A percentile compares a stretch with the other conserved stretches of the same genome.
Evolutionary conservation across 306 rosid species (phyloP).

Genomic region (Vigna trinervia): DNA sequence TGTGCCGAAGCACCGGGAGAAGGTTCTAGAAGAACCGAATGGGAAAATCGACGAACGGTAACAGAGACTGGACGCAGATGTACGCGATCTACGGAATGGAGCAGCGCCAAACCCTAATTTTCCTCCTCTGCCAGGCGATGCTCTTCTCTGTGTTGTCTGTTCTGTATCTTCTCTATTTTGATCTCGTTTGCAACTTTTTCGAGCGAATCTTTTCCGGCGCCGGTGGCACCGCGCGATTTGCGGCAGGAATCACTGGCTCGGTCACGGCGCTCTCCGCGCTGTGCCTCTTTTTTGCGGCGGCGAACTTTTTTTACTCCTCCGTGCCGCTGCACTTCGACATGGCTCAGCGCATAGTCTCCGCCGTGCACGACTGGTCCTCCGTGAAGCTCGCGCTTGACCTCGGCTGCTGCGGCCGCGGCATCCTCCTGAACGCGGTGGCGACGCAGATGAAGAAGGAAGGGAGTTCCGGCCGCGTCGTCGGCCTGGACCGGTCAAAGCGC

Average conservation of each 20-base stretch:
- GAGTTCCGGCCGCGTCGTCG: slow-evolving; percentile 92
- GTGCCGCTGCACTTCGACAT: slow-evolving; percentile 91
- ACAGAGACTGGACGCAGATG: slow-evolving; percentile 92
- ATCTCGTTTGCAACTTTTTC: slow-evolving; percentile 62
- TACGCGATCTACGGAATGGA: slow-evolving; percentile 92
- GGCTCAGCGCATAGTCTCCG: slow-evolving; percentile 84
- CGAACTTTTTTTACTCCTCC: slow-evolving; percentile 91
- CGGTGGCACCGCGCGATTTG: slow-evolving; percentile 73
- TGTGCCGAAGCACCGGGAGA: not conserved
- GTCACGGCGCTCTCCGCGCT: slow-evolving; percentile 81
- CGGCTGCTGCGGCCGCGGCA: slow-evolving; percentile 98
- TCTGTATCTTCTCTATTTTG: slow-evolving; percentile 71
- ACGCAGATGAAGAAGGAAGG: slow-evolving; percentile 91
- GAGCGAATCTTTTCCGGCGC: slow-evolving; percentile 58
- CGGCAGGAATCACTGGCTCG: slow-evolving; percentile 88
- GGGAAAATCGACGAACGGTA: slow-evolving; percentile 70
- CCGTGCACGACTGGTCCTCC: slow-evolving; percentile 91
- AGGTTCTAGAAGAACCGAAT: slow-evolving; percentile 36
- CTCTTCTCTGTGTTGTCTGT: slow-evolving; percentile 72
- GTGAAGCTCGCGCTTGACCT: slow-evolving; percentile 93
- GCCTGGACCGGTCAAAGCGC: slow-evolving; percentile 68
- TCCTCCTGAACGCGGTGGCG: slow-evolving; percentile 93
- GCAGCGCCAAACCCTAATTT: slow-evolving; percentile 87
- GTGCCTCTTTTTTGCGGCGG: slow-evolving; percentile 87
- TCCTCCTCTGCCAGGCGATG: slow-evolving; percentile 78